phyloP scores from a whole-genome alignment of 1,284 basidiomycete genomes.

The Rhodotorula sp. region DNA sequence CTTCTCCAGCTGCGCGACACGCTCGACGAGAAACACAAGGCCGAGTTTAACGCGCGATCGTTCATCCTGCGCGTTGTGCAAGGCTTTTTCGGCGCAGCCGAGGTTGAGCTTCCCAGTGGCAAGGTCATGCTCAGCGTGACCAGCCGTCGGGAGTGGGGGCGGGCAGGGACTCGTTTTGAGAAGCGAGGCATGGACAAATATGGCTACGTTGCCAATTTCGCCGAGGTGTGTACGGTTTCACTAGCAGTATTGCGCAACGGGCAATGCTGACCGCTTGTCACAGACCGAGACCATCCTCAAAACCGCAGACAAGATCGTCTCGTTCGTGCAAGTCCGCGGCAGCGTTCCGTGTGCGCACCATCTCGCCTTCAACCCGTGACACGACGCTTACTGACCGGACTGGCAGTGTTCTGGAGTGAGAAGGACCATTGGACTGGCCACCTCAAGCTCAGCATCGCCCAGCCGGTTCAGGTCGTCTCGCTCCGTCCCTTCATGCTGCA shows the following conservation, averaged over 20 bases:
- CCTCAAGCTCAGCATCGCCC: conserved; percentile 81
- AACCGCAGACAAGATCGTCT: conserved; percentile 71
- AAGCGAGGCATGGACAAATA: conserved; percentile 96
- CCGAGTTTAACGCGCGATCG: conserved; percentile 48
- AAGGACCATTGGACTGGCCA: conserved; percentile 72
- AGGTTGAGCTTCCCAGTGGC: conserved; percentile 50
- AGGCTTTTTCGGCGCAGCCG: conserved; percentile 64
- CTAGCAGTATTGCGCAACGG: neutral
- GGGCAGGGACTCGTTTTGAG: conserved; percentile 96
- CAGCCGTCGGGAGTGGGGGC: conserved; percentile 85
- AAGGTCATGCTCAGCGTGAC: conserved; percentile 74
- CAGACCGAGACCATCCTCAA: conserved; percentile 92
- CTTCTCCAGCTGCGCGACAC: conserved; percentile 47
- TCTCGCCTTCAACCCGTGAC: neutral
- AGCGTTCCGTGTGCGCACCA: conserved; percentile 65
- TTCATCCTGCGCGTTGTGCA: conserved; percentile 77
- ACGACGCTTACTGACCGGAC: neutral
- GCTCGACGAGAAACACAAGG: conserved; percentile 52
- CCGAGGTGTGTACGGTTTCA: conserved; percentile 48
- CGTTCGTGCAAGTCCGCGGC: conserved; percentile 89
- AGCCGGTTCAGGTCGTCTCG: conserved; percentile 74
- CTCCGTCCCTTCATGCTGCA: conserved; percentile 95
- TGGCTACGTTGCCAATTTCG: conserved; percentile 94
- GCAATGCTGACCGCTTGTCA: too few species aligned
- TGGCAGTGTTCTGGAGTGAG: conserved; percentile 92